A percentile compares a stretch with the other conserved stretches of the same genome.
These are phyloP conservation scores for Scenedesmus sp. DNA, from an alignment of 163 green algal species.

Conservation along the genomic window DNA sequence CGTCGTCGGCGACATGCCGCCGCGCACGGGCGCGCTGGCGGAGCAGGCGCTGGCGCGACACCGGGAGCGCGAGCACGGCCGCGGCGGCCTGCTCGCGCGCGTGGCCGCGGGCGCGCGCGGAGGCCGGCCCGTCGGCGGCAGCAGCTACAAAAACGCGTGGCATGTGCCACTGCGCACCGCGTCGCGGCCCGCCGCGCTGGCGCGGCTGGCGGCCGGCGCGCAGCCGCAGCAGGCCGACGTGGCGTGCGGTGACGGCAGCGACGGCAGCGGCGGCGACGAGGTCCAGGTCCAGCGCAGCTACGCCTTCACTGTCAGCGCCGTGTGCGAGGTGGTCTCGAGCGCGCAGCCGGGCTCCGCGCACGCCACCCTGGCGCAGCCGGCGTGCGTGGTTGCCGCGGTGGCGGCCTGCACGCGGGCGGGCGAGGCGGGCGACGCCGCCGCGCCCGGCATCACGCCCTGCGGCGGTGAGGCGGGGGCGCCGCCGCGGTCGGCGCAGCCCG, in stretches of 20 bases:
- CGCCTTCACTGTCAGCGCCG: not conserved
- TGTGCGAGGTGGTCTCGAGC: not conserved
- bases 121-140: slow-evolving; percentile 10
- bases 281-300: not conserved
- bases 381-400: not conserved
- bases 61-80: not conserved
- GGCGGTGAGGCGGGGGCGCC: too few species aligned
- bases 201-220: slow-evolving; percentile 13
- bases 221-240: not conserved
- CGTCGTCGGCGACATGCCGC: slow-evolving; percentile 14
- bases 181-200: not conserved
- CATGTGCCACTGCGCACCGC: not conserved
- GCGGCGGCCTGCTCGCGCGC: slow-evolving; percentile 1
- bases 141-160: slow-evolving; percentile 10
- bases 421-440: not conserved
- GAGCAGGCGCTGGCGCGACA: not conserved
- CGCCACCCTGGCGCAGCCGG: not conserved
- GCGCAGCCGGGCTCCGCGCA: not conserved
- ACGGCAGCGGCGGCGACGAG: slow-evolving; percentile 32
- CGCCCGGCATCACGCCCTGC: not conserved
- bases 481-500: too few species aligned
- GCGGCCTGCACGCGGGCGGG: slow-evolving; percentile 2
- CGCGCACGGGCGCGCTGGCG: slow-evolving; percentile 4
- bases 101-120: slow-evolving; percentile 13
- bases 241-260: not conserved